phyloP scores from a whole-genome alignment of 2,329 filamentous ascomycete species.

The Penicillium concentricum region DNA sequence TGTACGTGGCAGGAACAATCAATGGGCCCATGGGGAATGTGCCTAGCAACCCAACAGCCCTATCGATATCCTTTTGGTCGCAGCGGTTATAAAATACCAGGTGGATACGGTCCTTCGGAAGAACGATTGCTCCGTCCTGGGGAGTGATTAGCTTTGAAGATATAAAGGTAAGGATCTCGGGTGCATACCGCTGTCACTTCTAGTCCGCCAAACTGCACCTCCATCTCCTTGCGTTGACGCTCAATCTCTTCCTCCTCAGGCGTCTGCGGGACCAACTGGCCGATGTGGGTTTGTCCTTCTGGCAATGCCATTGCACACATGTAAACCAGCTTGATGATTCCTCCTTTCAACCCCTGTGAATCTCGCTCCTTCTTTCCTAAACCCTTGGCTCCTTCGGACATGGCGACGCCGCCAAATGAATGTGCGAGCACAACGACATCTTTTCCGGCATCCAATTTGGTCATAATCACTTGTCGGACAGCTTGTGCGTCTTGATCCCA shows the following conservation, averaged over 20 bases:
- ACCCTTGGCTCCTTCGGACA: constrained; percentile 32
- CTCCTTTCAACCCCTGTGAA: constrained; percentile 15
- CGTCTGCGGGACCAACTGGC: constrained; percentile 23
- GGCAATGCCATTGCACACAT: constrained; percentile 30
- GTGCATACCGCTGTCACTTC: constrained; percentile 17
- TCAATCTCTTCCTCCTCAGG: constrained; percentile 27
- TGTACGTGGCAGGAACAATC: constrained; percentile 27
- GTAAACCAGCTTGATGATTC: constrained; percentile 26
- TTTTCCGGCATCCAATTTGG: constrained; percentile 24
- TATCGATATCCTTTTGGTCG: constrained; percentile 22
- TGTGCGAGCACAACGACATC: constrained; percentile 33
- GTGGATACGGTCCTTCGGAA: constrained; percentile 16
- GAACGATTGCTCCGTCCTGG: constrained; percentile 25
- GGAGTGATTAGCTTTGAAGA: neutral
- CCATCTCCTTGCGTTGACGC: constrained; percentile 14
- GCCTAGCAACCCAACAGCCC: constrained; percentile 25
- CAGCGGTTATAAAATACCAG: constrained; percentile 27
- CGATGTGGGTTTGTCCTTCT: constrained; percentile 24
- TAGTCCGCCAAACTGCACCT: constrained; percentile 17
- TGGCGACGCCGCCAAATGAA: constrained; percentile 34
- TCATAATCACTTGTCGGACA: constrained; percentile 22
- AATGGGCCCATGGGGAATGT: constrained; percentile 26
- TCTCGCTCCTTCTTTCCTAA: constrained; percentile 25
- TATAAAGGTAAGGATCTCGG: neutral
- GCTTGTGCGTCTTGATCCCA: constrained; percentile 30